phyloP scores from a whole-genome alignment of 805 yeast genomes.

The Candida tammaniensis region DNA sequence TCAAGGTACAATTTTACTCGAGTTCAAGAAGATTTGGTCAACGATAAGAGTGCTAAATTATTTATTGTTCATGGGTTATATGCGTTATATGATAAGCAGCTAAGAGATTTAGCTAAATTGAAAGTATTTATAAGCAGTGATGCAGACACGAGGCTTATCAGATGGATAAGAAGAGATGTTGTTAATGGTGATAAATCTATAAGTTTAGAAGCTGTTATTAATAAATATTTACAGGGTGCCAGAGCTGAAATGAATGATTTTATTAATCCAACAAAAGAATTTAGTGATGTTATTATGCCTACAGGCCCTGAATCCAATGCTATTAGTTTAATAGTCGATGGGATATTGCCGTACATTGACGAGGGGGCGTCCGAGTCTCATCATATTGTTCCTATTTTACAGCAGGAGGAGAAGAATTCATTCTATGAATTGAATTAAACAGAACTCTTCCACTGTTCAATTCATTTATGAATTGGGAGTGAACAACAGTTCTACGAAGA shows the following conservation, averaged over 20 bases:
- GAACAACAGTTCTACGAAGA: no score
- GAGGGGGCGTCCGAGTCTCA: background rate
- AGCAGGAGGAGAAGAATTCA: conserved; percentile 39
- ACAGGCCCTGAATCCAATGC: conserved; percentile 63
- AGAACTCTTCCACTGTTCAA: background rate
- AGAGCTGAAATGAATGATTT: conserved; percentile 66
- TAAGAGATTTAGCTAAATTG: conserved; percentile 57
- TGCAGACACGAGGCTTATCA: conserved; percentile 77
- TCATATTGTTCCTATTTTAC: conserved; percentile 16
- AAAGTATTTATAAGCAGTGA: conserved; percentile 81
- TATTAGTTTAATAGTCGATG: conserved; percentile 60
- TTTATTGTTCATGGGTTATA: conserved; percentile 71
- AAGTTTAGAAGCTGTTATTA: conserved; percentile 37
- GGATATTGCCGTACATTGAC: conserved; percentile 43
- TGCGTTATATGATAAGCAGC: conserved; percentile 62
- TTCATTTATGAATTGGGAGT: no score
- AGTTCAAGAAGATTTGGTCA: conserved; percentile 13
- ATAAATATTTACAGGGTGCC: conserved; percentile 51
- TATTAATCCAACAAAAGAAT: conserved; percentile 65
- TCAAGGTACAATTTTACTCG: conserved; percentile 39
- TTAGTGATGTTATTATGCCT: conserved; percentile 74
- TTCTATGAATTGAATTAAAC: conserved; percentile 40
- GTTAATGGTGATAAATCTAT: conserved; percentile 11
- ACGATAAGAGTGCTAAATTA: conserved; percentile 17
- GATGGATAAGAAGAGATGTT: conserved; percentile 61